Evolutionary conservation across 1,284 basidiomycete species (phyloP), one percentile per base, ranked within the genome.

Genomic region (Malassezia furfur): DNA sequence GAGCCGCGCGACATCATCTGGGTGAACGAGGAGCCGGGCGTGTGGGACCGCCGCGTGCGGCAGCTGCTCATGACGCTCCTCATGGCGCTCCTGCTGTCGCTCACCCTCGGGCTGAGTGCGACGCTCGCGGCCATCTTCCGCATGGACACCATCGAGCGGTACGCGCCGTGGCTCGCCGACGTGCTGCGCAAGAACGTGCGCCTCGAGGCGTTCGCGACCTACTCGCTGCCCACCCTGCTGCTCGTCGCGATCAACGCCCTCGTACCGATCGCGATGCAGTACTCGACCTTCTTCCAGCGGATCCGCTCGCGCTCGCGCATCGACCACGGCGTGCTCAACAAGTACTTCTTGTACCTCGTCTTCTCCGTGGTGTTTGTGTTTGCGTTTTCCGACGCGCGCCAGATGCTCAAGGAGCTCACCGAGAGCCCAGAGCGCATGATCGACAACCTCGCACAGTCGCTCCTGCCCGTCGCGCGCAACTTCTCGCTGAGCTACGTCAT

Each of bases 401-500:
- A 88, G 45, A 82, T 94, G 15, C 58, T 67, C 14, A 54, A 65
- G 15, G 73, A 74, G 45, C 57, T 75, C 12, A 64, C 68, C 10
- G 61, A 67, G 45, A 68, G 67, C 41, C 72, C 73, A 3, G 66
- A 67, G 62, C 38, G 59, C 11, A 60, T 75, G 17, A 65, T 75
- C 28, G 72, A 75, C 56, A 72, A 71, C 44, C 51, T 72, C 4
- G 65, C 69, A 9, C 60, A 64, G 5, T 62, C 64, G 3, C 46
- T 73, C 15, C 30, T 43, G n/a, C 67, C 68, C 10, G 63, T 57
- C 9, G 76, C 77, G 6, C 72, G 90, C 57, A 86, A 91, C 74
- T 96, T 96, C 78, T 94, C 94, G 79, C 78, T 96, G 35, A 91
- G 88, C 7, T 96, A 96, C 75, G 89, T 94, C 32, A 86, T 96